Evolutionary conservation across 2,329 filamentous ascomycete genomes (phyloP), one percentile per base, ranked within the genome.

Genomic region (Alternaria longipes): DNA sequence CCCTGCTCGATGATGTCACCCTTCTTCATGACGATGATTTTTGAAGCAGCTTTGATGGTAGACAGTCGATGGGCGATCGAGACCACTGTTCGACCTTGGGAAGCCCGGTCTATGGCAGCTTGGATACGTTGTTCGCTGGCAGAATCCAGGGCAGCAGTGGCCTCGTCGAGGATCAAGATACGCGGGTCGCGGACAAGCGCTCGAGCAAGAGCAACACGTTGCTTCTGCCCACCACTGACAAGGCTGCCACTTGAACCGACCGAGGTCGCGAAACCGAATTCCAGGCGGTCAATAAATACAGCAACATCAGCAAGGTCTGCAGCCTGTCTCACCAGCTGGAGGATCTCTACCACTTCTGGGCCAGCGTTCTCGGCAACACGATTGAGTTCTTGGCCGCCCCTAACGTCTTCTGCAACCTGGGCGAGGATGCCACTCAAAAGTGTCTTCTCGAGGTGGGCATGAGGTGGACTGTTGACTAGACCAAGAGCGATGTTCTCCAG

Each of bases 111-210:
- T 24, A 80, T 76, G 4, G 78, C 76, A 42, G 62, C 65, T 67
- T 87, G 84, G 44, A 89, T 87, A 5, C 82, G 80, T 45, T 79
- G 80, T 68, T 89, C 87, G 47, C 83, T 87, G 2, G 81, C 81
- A 14, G 86, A 87, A 69, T 90, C 87, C 0, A 90, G 80, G 1
- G 87, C 83, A 0, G 86, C 83, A 2, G 87, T 90, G 2, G 87
- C 87, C 69, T 90, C 87, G 45, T 90, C 88, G 2, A 89, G 78
- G 11, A 90, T 80, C 3, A 89, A 78, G 8, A 90, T 84, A 51
- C 80, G 80, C 2, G 87, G 87, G 46, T 89, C 81, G 4, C 84
- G 80, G 30, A 89, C 83, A 14, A 90, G 76, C 5, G 78, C 78
- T 18, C 87, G 80, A 1, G 87, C 87, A 6, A 89, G 80, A 8